Conservation (phyloP, 352 stramenopile species). For the Pythium aquatile region DNA sequence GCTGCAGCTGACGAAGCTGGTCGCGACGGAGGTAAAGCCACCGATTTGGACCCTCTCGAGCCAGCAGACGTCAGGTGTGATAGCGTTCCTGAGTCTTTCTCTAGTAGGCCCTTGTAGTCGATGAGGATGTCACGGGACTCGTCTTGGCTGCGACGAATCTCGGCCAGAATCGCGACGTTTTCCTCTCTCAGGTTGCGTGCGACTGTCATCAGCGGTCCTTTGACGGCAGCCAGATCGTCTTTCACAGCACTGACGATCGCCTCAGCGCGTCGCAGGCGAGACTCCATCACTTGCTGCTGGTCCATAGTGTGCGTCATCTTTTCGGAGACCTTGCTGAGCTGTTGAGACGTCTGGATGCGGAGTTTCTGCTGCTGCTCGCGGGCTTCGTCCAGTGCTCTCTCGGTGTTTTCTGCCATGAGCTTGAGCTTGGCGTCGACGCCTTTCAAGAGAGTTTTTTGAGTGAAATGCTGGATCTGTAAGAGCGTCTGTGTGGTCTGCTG, state of each 20-base stretch:
- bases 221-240: conserved; percentile 44
- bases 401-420: conserved; percentile 25
- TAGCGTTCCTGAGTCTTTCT: conserved; percentile 29
- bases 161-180: conserved; percentile 59
- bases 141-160: conserved; percentile 71
- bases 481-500: conserved; percentile 34
- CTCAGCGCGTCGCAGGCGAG: conserved; percentile 29
- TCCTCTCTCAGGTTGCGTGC: conserved; percentile 65
- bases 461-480: conserved; percentile 46
- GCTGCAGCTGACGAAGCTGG: conserved; percentile 35
- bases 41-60: conserved; percentile 9
- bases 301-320: conserved; percentile 38
- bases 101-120: conserved; percentile 58
- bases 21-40: conserved; percentile 27
- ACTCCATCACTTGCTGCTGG: conserved; percentile 37
- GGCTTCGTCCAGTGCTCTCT: conserved; percentile 28
- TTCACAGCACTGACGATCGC: conserved; percentile 30
- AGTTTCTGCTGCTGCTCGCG: conserved; percentile 24
- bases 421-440: conserved; percentile 40
- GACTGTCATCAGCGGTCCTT: conserved; percentile 53
- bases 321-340: conserved; percentile 36
- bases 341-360: conserved; percentile 28
- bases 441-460: conserved; percentile 35
- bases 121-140: conserved; percentile 66
- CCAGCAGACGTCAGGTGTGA: neutral